phyloP scores from a whole-genome alignment of 768 basidiomycete genomes.

The Suillus sp. region DNA sequence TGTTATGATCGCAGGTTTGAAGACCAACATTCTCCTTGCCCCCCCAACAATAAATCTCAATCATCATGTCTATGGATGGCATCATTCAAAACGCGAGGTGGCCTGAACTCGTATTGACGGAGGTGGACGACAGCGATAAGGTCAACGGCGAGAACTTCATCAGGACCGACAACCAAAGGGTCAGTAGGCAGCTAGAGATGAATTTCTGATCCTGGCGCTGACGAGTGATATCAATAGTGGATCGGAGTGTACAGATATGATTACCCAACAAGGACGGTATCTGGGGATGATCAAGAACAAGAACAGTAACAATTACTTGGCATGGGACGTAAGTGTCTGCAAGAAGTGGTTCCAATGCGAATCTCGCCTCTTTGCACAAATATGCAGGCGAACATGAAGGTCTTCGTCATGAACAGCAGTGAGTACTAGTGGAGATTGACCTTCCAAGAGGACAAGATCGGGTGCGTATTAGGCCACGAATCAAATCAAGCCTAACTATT shows the following conservation, averaged over 20 bases:
- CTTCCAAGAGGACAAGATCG: accelerated
- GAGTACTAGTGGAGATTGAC: background rate
- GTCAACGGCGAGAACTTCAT: background rate
- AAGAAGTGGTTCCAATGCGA: background rate
- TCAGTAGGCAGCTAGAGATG: background rate
- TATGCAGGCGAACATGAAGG: background rate
- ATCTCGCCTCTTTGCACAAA: background rate
- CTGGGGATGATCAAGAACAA: background rate
- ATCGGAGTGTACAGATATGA: background rate
- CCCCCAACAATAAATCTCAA: background rate
- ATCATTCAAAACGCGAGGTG: background rate
- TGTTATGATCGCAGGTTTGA: background rate
- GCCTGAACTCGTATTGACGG: background rate
- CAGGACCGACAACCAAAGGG: background rate
- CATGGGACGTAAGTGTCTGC: background rate
- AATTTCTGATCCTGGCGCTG: background rate
- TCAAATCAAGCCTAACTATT: background rate
- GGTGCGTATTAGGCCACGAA: background rate
- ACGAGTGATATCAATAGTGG: background rate
- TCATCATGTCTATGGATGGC: background rate
- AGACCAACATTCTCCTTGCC: background rate
- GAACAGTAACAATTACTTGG: background rate
- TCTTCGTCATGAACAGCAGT: background rate
- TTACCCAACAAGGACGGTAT: too few species aligned
- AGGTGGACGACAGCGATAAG: accelerated